These are phyloP conservation scores for Sinapis alba DNA, from an alignment of 441 rosid genomes.

Conservation along the genomic window DNA sequence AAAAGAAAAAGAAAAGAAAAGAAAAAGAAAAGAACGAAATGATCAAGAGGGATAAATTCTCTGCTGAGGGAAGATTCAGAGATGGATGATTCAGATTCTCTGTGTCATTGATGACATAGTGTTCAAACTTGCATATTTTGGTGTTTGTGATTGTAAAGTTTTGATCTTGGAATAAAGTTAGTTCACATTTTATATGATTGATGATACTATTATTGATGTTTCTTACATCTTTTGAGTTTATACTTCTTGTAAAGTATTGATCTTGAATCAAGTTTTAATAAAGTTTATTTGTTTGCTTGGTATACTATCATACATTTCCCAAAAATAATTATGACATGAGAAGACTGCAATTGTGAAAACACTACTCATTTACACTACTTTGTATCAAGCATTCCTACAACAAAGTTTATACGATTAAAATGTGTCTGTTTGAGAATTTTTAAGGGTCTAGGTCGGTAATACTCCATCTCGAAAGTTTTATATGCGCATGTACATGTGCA, in stretches of 20 bases:
- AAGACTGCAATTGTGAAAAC: neutral
- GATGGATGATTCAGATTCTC: neutral
- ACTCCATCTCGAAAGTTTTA: too few relatives aligned
- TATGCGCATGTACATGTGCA: too few relatives aligned
- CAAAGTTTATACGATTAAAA: too few relatives aligned
- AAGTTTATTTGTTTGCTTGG: neutral
- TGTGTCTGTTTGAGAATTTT: too few relatives aligned
- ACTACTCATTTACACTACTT: too few relatives aligned
- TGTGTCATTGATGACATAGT: neutral
- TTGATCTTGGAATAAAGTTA: neutral
- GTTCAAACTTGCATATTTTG: neutral
- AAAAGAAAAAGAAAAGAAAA: neutral
- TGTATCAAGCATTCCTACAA: too few relatives aligned
- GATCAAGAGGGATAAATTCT: neutral
- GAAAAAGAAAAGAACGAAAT: too few relatives aligned
- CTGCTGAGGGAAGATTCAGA: neutral
- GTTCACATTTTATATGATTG: neutral
- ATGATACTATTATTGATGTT: neutral
- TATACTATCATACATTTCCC: neutral
- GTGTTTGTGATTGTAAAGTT: neutral
- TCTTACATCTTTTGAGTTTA: neutral
- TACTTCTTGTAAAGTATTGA: neutral
- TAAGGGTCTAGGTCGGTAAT: too few relatives aligned
- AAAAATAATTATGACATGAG: neutral
- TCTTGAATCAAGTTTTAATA: neutral